Evolutionary conservation across 1,284 basidiomycete genomes (phyloP).

Genomic region (Dichomitus squalens): DNA sequence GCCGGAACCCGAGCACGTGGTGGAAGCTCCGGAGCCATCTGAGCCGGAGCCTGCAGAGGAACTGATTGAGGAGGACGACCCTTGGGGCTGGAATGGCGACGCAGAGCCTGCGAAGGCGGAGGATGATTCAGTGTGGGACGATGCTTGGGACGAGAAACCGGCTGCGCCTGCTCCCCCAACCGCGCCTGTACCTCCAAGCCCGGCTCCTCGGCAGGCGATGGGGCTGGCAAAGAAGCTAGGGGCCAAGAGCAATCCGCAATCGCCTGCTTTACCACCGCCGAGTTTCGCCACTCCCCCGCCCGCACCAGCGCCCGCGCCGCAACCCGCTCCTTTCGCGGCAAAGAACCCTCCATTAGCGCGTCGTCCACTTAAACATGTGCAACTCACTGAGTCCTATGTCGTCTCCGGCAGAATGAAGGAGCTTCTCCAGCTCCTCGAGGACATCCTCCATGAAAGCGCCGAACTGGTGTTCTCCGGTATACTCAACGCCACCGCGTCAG

Average conservation of each 20-base stretch:
- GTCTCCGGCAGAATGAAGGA: constrained; percentile 59
- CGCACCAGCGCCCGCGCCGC: constrained; percentile 20
- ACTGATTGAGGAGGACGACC: constrained; percentile 44
- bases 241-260: constrained; percentile 39
- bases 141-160: constrained; percentile 60
- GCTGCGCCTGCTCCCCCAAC: constrained; percentile 29
- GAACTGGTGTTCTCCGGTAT: constrained; percentile 58
- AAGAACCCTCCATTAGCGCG: constrained; percentile 2
- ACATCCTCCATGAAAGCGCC: constrained; percentile 58
- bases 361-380: constrained; percentile 6
- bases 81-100: constrained; percentile 73
- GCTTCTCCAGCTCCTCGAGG: constrained; percentile 62
- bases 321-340: neutral
- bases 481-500: constrained; percentile 37
- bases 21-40: neutral
- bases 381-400: constrained; percentile 53
- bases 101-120: constrained; percentile 23
- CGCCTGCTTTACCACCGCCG: constrained; percentile 25
- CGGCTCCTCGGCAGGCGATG: constrained; percentile 49
- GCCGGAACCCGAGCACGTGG: constrained; percentile 24
- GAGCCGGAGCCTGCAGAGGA: constrained; percentile 19
- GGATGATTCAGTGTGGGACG: constrained; percentile 51
- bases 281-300: constrained; percentile 27
- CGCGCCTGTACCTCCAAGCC: constrained; percentile 34
- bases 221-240: constrained; percentile 60